Evolutionary conservation across 2,329 filamentous ascomycete species (phyloP), one percentile per base, ranked within the genome.

Genomic region (Cladophialophora psammophila): DNA sequence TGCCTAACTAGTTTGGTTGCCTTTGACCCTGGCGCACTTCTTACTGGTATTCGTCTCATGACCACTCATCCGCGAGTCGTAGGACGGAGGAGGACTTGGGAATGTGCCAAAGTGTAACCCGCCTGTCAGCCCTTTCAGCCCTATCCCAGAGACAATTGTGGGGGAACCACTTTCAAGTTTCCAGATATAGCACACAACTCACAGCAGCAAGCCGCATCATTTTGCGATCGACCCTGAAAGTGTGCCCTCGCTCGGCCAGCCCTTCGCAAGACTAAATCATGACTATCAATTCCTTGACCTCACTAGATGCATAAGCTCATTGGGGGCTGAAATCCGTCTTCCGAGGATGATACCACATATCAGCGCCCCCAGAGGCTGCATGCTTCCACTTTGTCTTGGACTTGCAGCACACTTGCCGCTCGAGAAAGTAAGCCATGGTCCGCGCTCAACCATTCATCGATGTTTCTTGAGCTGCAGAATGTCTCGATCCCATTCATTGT

Each of bases 281-380:
- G 35, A 36, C 50, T 54, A 35, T 34, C 15, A 36, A 38, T 58
- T 54, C 50, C 34, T 35, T 20, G 38, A 26, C 31, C 35, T 53
- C 34, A 18, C 50, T 48, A 61, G 45, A 31, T 60, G 56, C 63
- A 60, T 65, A 65, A 60, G 56, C 63, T 60, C 56, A 36, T 53
- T 65, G 63, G 63, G 56, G 63, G 56, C 63, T 59, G 63, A 55
- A 65, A 60, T 64, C 56, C 50, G 15, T 50, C 56, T 36, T 18
- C 40, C 48, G 18, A 45, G 34, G 18, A 55, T 36, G 34, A 6
- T 36, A 35, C 34, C 38, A 57, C 36, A 48, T 31, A 26, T 26
- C 26, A 55, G 26, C 3, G 20, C 12, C 31, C 9, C 6, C 10
- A 12, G 10, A 53, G 59, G 36, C 48, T 31, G 38, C 35, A 18